Percentiles rank a stretch among this genome's conserved stretches.
These are phyloP conservation scores for Cercis canadensis DNA, from an alignment of 306 rosid species.

Conservation along the genomic window DNA sequence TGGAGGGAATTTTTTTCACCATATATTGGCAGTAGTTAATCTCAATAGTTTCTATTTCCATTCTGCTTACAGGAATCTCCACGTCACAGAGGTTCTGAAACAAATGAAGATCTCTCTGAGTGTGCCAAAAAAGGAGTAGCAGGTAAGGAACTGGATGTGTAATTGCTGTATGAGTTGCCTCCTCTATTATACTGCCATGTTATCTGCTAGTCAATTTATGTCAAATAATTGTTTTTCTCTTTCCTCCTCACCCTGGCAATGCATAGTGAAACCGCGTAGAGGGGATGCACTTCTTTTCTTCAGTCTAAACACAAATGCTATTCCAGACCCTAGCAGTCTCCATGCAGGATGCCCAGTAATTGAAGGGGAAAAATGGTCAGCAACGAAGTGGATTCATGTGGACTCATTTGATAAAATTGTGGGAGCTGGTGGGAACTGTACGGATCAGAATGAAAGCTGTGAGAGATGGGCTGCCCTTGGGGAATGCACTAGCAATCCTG, in stretches of 20 bases:
- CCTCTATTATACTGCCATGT: conserved; percentile 13
- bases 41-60: conserved; percentile 34
- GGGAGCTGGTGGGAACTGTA: conserved; percentile 62
- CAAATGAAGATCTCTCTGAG: conserved; percentile 71
- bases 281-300: conserved; percentile 99
- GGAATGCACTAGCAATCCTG: conserved; percentile 84
- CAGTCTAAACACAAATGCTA: conserved; percentile 78
- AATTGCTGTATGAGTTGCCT: conserved; percentile 6
- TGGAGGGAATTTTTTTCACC: not conserved
- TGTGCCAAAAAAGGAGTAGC: conserved; percentile 95
- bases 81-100: conserved; percentile 63
- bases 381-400: conserved; percentile 97
- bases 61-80: conserved; percentile 60
- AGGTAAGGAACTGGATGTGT: conserved; percentile 51
- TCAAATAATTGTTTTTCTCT: conserved; percentile 15
- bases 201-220: conserved; percentile 17
- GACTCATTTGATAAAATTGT: conserved; percentile 76
- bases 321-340: conserved; percentile 83
- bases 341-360: conserved; percentile 96
- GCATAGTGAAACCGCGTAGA: conserved; percentile 82
- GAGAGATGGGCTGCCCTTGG: conserved; percentile 97
- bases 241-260: conserved; percentile 30
- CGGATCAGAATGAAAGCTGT: conserved; percentile 75
- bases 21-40: conserved; percentile 24
- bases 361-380: conserved; percentile 99